phyloP scores from a whole-genome alignment of 2,329 filamentous ascomycete genomes.

The Penicillium hordei region DNA sequence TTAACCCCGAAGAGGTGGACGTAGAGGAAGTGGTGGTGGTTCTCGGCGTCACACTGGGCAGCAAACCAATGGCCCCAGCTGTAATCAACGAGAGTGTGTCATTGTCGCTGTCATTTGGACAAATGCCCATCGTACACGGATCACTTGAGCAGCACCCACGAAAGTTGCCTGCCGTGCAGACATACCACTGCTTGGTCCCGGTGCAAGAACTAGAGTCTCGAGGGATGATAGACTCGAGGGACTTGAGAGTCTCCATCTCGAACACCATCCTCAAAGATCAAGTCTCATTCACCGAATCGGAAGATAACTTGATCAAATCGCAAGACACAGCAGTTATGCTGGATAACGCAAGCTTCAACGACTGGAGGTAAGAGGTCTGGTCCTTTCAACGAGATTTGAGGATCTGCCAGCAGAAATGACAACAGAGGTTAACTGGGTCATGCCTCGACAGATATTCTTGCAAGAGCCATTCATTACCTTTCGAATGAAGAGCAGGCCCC shows the following conservation, averaged over 20 bases:
- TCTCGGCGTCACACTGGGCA: not conserved
- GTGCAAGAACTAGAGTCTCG: constrained; percentile 20
- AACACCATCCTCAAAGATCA: not conserved
- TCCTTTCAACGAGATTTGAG: not conserved
- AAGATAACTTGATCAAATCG: not conserved
- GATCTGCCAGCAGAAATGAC: not conserved
- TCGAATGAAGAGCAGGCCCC: not conserved
- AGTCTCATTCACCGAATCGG: not conserved
- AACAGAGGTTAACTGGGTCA: not conserved
- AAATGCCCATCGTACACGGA: constrained; percentile 32
- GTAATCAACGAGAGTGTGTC: not conserved
- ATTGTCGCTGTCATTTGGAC: constrained; percentile 24
- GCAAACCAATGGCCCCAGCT: not conserved
- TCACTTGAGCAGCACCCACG: constrained; percentile 36
- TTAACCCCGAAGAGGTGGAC: constrained; percentile 1
- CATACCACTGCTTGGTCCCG: constrained; percentile 26
- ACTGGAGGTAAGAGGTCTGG: not conserved
- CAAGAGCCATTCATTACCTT: not conserved
- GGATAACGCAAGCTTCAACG: not conserved
- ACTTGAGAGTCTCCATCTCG: constrained; percentile 4
- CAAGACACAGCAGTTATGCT: not conserved
- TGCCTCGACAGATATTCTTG: not conserved
- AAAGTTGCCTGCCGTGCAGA: constrained; percentile 26
- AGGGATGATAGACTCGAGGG: constrained; percentile 2
- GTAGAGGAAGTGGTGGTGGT: constrained; percentile 6